Evolutionary conservation across 352 stramenopile genomes (phyloP), one percentile per base, ranked within the genome.

Genomic region (Phytopythium delawarense): DNA sequence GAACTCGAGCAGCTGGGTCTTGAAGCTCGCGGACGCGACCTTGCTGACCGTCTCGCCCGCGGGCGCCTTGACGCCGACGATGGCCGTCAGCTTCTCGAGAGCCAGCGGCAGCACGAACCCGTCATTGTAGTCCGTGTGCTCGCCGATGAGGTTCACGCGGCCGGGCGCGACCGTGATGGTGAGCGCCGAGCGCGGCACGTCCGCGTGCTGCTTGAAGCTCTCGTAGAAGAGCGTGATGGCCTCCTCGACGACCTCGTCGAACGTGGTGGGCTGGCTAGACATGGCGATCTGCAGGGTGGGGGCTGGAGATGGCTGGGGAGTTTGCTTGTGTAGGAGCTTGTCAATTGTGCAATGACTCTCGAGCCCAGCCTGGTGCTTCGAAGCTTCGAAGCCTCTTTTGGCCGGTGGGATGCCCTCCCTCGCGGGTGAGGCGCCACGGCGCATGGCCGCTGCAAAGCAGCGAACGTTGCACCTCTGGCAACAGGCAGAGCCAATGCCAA

Each of bases 61-160:
- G 2, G 74, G 63, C 7, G 70, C 65, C 18, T 71, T 62, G 37
- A 84, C 62, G 53, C 83, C 89, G 55, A 95, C 89, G 39, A 98
- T 71, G 7, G 87, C 75, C 9, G 96, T 98, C 65, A 78, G 89
- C 66, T 97, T 94, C 58, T 96, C 81, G 44, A 96, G 74, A 42
- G 92, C 96, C 50, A 98, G 75, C n/a, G 96, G 96, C 54, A 98
- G 84, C 45, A 98, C 96, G 73, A 98, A 98, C 35, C 96, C 93
- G 62, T 97, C 92, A 58, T 97, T 98, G 78, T 98, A 98, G 74
- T 98, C 94, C 4, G 93, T 98, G 76, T 99, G 94, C 72, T 98
- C 94, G 46, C 84, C 87, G 46, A 99, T 98, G 58, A 98, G 81
- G 78, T 98, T 98, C n/a, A 98, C 95, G 51, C 95, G 87, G 50